Conservation (phyloP, 2,329 filamentous ascomycete species). For the Cryoendolithus antarcticus region DNA sequence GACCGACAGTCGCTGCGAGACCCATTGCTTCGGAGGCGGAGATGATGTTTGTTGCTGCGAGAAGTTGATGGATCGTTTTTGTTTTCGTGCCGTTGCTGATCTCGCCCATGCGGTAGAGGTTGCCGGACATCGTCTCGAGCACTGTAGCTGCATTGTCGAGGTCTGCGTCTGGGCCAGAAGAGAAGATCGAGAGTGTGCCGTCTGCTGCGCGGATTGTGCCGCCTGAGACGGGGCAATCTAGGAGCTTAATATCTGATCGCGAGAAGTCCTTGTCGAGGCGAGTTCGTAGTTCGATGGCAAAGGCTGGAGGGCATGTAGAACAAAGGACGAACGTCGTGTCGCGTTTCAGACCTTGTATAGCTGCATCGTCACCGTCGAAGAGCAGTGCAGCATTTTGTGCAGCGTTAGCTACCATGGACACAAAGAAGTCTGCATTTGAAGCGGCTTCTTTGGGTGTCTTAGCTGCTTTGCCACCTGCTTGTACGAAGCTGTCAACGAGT, state of each 20-base stretch:
- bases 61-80: conserved; percentile 47
- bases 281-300: conserved; percentile 48
- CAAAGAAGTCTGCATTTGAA: conserved; percentile 45
- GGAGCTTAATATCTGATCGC: conserved; percentile 50
- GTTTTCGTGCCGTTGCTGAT: conserved; percentile 43
- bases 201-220: conserved; percentile 56
- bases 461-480: conserved; percentile 49
- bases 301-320: conserved; percentile 57
- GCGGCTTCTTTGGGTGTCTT: conserved; percentile 51
- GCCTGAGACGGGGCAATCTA: conserved; percentile 63
- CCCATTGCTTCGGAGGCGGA: conserved; percentile 45
- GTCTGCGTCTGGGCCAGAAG: conserved; percentile 42
- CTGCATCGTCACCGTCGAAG: conserved; percentile 46
- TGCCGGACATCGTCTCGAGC: conserved; percentile 53
- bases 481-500: conserved; percentile 52
- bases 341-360: conserved; percentile 39
- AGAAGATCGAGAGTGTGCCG: conserved; percentile 66
- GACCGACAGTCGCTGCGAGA: conserved; percentile 40
- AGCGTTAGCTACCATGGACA: conserved; percentile 66
- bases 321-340: conserved; percentile 53
- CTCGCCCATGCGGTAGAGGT: conserved; percentile 46
- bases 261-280: conserved; percentile 41
- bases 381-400: conserved; percentile 55
- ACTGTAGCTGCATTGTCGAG: conserved; percentile 46
- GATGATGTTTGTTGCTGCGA: conserved; percentile 47